Evolutionary conservation across 345 rosid species (phyloP).

Genomic region (Raphanus sativus): DNA sequence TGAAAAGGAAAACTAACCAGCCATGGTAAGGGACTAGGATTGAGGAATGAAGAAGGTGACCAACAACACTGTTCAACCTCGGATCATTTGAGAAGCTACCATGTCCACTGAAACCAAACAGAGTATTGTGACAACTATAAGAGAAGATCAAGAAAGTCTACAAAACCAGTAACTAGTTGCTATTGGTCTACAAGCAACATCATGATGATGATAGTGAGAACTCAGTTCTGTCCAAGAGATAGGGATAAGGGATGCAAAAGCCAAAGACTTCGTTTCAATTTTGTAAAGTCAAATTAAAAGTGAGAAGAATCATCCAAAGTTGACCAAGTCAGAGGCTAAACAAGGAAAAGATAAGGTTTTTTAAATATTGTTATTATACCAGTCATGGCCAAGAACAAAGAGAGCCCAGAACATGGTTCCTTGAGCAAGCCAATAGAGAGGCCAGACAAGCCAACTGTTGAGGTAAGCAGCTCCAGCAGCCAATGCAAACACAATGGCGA

Average conservation of each 20-base stretch:
- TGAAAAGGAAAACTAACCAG: constrained; percentile 52
- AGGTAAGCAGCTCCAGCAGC: constrained; percentile 73
- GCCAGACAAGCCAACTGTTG: constrained; percentile 82
- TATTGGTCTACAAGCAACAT: constrained; percentile 18
- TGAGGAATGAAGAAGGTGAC: constrained; percentile 82
- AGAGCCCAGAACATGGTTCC: constrained; percentile 99
- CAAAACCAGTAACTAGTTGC: constrained; percentile 17
- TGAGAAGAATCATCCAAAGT: constrained; percentile 15
- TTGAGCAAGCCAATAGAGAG: constrained; percentile 85
- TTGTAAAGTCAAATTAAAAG: constrained; percentile 3
- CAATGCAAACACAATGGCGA: constrained; percentile 60
- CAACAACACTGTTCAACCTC: constrained; percentile 64
- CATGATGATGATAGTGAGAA: constrained; percentile 34
- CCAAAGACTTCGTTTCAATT: constrained; percentile 1
- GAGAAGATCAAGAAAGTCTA: not conserved
- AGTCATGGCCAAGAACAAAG: constrained; percentile 96
- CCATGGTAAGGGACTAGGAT: constrained; percentile 91
- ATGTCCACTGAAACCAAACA: constrained; percentile 64
- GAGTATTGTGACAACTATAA: not conserved
- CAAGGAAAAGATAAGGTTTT: not conserved
- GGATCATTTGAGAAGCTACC: constrained; percentile 78
- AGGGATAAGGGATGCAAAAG: not conserved
- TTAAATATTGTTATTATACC: constrained; percentile 41
- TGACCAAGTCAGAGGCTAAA: constrained; percentile 23
- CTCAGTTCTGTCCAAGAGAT: constrained; percentile 8